phyloP scores from a whole-genome alignment of 78 protist genomes.

The Emiliania huxleyi region DNA sequence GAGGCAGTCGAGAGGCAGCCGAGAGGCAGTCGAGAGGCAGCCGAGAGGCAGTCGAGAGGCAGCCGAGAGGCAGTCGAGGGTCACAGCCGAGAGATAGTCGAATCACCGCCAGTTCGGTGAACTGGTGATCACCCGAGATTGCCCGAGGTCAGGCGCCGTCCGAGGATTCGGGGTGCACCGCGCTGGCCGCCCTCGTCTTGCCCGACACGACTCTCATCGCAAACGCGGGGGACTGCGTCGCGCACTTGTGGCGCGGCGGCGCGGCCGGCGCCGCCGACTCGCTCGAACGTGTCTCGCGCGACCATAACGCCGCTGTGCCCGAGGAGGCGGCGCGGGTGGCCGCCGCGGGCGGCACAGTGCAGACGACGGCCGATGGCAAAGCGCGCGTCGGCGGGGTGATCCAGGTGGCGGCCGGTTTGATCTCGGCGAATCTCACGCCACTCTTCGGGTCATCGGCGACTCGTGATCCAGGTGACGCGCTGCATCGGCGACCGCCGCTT shows the following conservation, averaged over 20 bases:
- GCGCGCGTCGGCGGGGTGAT: conserved; percentile 1
- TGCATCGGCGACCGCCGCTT: neutral
- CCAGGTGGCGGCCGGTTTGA: neutral
- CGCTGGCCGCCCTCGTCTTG: neutral
- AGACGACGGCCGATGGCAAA: neutral
- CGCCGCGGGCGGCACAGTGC: neutral
- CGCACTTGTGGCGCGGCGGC: neutral
- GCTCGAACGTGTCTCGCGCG: neutral
- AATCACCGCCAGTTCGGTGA: too few relatives aligned
- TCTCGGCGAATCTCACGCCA: too few relatives aligned
- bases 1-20: too few relatives aligned
- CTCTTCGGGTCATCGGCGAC: neutral
- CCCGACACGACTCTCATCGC: neutral
- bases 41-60: too few relatives aligned
- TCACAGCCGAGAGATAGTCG: too few relatives aligned
- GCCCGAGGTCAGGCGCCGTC: too few relatives aligned
- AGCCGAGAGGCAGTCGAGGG: too few relatives aligned
- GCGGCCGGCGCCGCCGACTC: neutral
- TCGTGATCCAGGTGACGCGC: neutral
- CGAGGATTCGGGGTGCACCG: conserved; percentile 6
- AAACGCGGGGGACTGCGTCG: neutral
- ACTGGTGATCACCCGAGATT: too few relatives aligned
- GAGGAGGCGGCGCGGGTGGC: neutral
- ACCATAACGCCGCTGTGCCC: neutral
- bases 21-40: too few relatives aligned